phyloP scores from a whole-genome alignment of 768 basidiomycete genomes.

The Cystobasidium tubakii region DNA sequence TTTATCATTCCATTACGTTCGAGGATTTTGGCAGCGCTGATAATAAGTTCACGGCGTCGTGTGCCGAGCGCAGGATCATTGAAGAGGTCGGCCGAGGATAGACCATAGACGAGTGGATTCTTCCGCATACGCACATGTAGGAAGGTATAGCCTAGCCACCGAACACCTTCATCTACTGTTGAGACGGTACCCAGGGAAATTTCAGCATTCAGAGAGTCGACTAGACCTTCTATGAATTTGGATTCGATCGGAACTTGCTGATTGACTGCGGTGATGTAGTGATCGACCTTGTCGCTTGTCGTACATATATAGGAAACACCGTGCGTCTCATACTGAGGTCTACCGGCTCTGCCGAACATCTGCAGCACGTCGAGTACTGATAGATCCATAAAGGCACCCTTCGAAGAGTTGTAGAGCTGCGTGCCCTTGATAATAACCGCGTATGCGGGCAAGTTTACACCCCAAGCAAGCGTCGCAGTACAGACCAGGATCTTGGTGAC shows the following conservation, averaged over 20 bases:
- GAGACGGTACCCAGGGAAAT: conserved; percentile 90
- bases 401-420: conserved; percentile 84
- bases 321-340: conserved; percentile 62
- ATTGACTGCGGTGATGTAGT: conserved; percentile 49
- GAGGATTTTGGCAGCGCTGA: conserved; percentile 62
- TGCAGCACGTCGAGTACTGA: conserved; percentile 88
- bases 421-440: conserved; percentile 79
- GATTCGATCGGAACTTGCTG: conserved; percentile 88
- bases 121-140: conserved; percentile 89
- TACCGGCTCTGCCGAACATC: conserved; percentile 92
- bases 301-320: conserved; percentile 98
- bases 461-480: conserved; percentile 97
- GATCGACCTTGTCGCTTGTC: conserved; percentile 80
- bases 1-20: conserved; percentile 72
- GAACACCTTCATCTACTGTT: conserved; percentile 74
- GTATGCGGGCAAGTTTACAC: conserved; percentile 96
- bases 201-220: conserved; percentile 90
- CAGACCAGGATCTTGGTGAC: conserved; percentile 95
- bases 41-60: conserved; percentile 65
- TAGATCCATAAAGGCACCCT: conserved; percentile 83
- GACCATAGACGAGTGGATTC: conserved; percentile 68
- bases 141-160: conserved; percentile 96
- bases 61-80: conserved; percentile 70
- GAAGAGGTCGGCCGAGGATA: conserved; percentile 61
- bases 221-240: conserved; percentile 75